Base-by-base conservation (phyloP, 75 land plant species). In the Pseudotsuga menziesii region DNA sequence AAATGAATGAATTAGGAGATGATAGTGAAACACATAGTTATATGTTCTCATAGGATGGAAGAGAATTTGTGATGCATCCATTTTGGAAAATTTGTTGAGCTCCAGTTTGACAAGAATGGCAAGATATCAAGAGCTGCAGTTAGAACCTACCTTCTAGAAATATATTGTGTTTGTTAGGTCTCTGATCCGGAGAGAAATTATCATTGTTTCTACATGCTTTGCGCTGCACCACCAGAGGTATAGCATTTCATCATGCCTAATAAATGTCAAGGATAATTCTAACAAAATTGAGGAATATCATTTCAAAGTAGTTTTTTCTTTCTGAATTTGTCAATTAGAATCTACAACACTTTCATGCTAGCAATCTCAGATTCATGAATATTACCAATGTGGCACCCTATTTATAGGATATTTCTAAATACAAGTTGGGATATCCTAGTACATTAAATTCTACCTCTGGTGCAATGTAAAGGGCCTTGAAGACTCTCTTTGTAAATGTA, bases 81-180 rank as follows among this genome's bases (percentile, higher is more conserved):
- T 56, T 95, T 95, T 75, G 98, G 98, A 35, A 95, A 95, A 84
- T 95, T 95, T 85, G 98, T 95, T 27, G 98, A 95, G 80, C 89
- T 95, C 48, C 96, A 92, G 78, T 94, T 94, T 83, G 96, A 95
- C 82, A 79, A 83, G 75, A 78, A 83, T 62, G 88, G 93, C 15
- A 89, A 90, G 79, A 95, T 95, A 58, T 95, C 98, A 17, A 93
- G 98, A 44, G 98, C 98, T 75, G 96, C 95, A 17, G 83, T 95
- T 13, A 83, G 98, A 35, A 95, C 96, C 44, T 95, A 95, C 72
- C 86, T 95, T 39, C 91, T 95, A 67, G 98, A 95, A 85, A 84
- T 95, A 66, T 92, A 95, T 78, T 91, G 93, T 78, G 98, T 92
- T 61, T 94, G 92, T 72, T 93, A 95, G 78, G 85, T 91, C 27